phyloP scores from a whole-genome alignment of 2,329 filamentous ascomycete species.

The Chrysoporthe austroafricana region DNA sequence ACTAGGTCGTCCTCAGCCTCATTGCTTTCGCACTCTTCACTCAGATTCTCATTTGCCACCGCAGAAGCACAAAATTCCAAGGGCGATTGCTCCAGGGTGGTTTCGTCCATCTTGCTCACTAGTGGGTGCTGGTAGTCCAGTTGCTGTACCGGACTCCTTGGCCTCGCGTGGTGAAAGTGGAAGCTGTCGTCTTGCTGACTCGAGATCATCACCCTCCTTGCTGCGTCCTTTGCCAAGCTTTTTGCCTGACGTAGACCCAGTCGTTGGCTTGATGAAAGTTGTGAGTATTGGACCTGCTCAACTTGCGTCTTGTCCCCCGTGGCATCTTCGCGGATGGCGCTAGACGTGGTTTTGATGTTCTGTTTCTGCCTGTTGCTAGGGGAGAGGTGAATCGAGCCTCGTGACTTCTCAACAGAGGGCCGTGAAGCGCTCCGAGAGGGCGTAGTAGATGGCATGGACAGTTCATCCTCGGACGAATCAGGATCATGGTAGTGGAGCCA shows the following conservation, averaged over 20 bases:
- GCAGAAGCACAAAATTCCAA: neutral
- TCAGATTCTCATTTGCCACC: neutral
- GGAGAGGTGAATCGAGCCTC: neutral
- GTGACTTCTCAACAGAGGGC: neutral
- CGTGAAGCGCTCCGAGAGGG: slow-evolving; percentile 9
- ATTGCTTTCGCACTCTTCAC: neutral
- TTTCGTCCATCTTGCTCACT: neutral
- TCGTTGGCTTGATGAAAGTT: slow-evolving; percentile 1
- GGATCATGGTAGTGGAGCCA: neutral
- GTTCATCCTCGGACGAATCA: slow-evolving; percentile 26
- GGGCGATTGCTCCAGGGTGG: neutral
- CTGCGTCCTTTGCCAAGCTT: neutral
- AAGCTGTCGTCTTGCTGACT: slow-evolving; percentile 41
- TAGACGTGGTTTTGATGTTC: neutral
- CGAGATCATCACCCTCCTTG: slow-evolving; percentile 4
- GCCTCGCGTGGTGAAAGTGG: slow-evolving; percentile 35
- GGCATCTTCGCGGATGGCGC: neutral
- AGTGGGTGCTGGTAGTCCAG: neutral
- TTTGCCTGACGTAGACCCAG: neutral
- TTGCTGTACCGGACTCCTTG: slow-evolving; percentile 1
- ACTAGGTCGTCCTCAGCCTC: neutral
- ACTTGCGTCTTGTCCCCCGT: neutral
- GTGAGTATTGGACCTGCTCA: slow-evolving; percentile 6
- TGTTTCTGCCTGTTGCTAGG: slow-evolving; percentile 3
- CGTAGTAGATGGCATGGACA: slow-evolving; percentile 24